Base-by-base conservation (phyloP, 306 rosid genomes). In the Cyclanthera cordifolia region DNA sequence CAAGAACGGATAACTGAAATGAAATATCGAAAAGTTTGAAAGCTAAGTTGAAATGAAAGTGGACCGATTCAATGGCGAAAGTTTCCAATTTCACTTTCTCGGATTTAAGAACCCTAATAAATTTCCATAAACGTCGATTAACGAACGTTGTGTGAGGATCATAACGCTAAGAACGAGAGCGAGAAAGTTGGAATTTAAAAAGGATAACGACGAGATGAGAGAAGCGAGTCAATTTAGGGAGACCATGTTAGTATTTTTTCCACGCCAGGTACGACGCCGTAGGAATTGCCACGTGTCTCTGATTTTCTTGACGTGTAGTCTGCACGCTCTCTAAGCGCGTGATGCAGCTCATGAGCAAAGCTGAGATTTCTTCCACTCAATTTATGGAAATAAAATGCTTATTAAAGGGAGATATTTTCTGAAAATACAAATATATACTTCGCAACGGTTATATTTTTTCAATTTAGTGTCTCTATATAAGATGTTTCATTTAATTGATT, bases 291-390 rank as follows among this genome's bases (percentile, higher is more conserved):
- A 65, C 70, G 53, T 65, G 70, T 53, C 39, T 8, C 7, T 23
- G 34, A 1, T 21, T 20, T 45, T 19, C 49, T 60, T 60, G 30
- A 61, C 49, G 68, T 37, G 49, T 0, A 39, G 49, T 61, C 68
- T n/a, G n/a, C 30, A 61, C 68, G 68, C 68, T 8, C 68, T 61
- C 50, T 39, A 17, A 11, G 68, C 68, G 68, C 50, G 49, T 61
- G 68, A 39, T 11, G 11, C 17, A n/a, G 68, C 2, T 5, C 14
- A 58, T 28, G 45, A 57, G 1, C 20, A 20, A 20, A 23, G 19
- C 28, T 60, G n/a, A 19, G 30, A 61, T 32, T 25, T 55, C 37
- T 24, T 21, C 8, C 6, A 49, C 23, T 49, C 20, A 20, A 7
- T 8, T 52, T 19, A 20, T 52, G 56, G 17, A 8, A 52, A 52